Percentiles rank a stretch among this genome's conserved stretches.
phyloP scores from a whole-genome alignment of 768 basidiomycete genomes.

The Boletus pseudopeckii region DNA sequence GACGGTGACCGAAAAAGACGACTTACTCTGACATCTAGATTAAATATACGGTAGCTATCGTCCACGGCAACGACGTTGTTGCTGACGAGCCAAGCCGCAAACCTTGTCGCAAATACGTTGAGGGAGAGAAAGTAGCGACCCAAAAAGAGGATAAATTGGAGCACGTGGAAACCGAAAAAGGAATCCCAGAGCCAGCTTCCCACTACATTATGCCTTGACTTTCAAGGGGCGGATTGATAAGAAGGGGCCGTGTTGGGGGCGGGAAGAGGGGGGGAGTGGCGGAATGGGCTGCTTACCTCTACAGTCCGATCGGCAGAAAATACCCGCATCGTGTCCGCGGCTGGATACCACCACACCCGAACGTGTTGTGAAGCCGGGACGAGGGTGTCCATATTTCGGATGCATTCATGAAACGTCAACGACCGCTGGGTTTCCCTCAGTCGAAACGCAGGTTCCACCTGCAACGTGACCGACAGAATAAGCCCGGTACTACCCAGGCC shows the following conservation, averaged over 20 bases:
- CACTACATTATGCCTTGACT: conserved; percentile 45
- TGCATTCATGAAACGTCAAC: conserved; percentile 58
- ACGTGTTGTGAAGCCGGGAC: conserved; percentile 77
- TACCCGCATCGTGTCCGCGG: conserved; percentile 65
- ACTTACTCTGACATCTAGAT: conserved; percentile 87
- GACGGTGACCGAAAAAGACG: not conserved
- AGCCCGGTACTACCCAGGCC: conserved; percentile 90
- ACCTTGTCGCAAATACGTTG: conserved; percentile 60
- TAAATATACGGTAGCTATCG: conserved; percentile 81
- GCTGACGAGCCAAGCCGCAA: conserved; percentile 67
- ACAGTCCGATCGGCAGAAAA: conserved; percentile 71
- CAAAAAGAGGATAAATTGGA: conserved; percentile 81
- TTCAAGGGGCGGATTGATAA: not conserved
- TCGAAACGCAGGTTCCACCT: conserved; percentile 79
- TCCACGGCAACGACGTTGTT: conserved; percentile 60
- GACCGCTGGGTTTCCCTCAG: conserved; percentile 70
- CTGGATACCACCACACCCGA: conserved; percentile 95
- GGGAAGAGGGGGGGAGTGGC: not conserved
- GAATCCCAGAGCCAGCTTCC: conserved; percentile 66
- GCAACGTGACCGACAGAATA: conserved; percentile 71
- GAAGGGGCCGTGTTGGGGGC: not conserved
- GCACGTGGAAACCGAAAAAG: conserved; percentile 73
- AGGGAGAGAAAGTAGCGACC: conserved; percentile 61
- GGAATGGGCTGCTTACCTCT: conserved; percentile 55
- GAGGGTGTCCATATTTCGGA: conserved; percentile 53